Percentiles rank a stretch among this genome's conserved stretches.
phyloP scores from a whole-genome alignment of 441 rosid species.

The Arabidopsis hybrid region DNA sequence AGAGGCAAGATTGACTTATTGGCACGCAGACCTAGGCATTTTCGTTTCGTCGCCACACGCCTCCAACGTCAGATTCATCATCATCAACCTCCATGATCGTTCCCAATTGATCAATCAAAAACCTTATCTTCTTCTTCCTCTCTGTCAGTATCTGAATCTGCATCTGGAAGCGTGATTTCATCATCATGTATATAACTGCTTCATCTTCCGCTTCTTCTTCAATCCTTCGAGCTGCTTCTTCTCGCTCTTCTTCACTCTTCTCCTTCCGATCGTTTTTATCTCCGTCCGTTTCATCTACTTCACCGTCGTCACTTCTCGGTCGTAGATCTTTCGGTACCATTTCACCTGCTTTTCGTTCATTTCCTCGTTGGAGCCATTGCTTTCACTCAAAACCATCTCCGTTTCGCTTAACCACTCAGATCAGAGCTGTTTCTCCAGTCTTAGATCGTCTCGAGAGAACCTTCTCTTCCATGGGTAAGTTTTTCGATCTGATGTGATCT shows the following conservation, averaged over 20 bases:
- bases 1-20: conserved; percentile 7
- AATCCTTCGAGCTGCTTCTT: conserved; percentile 70
- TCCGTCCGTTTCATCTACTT: conserved; percentile 24
- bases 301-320: conserved; percentile 37
- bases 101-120: conserved; percentile 25
- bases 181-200: conserved; percentile 76
- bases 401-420: conserved; percentile 63
- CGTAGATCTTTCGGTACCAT: conserved; percentile 59
- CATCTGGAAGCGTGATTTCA: conserved; percentile 49
- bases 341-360: conserved; percentile 64
- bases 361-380: conserved; percentile 81
- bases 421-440: conserved; percentile 64
- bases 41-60: conserved; percentile 58
- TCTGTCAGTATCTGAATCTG: conserved; percentile 43
- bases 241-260: conserved; percentile 40
- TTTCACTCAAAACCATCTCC: conserved; percentile 65
- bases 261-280: conserved; percentile 31
- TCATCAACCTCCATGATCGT: conserved; percentile 7
- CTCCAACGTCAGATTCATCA: conserved; percentile 34
- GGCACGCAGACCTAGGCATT: conserved; percentile 67
- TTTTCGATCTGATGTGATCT: conserved; percentile 4
- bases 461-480: conserved; percentile 86
- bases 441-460: conserved; percentile 70
- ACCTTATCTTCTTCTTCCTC: conserved; percentile 13
- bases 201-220: conserved; percentile 62